These are phyloP conservation scores for Saccharomyces pastorianus DNA, from an alignment of 1,139 yeast genomes.

Conservation along the genomic window DNA sequence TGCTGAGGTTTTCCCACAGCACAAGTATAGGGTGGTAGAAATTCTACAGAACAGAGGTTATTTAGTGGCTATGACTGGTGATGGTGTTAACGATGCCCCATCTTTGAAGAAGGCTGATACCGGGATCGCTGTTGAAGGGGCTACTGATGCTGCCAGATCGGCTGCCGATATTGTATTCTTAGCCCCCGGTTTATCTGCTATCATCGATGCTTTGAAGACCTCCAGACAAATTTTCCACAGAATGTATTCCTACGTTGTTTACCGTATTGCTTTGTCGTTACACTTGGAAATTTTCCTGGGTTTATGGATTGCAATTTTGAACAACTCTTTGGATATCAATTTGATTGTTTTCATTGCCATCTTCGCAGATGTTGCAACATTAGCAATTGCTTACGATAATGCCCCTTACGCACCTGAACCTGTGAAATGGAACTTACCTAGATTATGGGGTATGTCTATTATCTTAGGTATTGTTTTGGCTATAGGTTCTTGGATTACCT, in stretches of 20 bases:
- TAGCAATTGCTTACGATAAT: conserved; percentile 92
- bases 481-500: conserved; percentile 84
- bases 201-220: conserved; percentile 87
- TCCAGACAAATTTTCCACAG: conserved; percentile 97
- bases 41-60: conserved; percentile 61
- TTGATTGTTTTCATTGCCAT: conserved; percentile 90
- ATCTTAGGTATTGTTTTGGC: conserved; percentile 76
- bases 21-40: conserved; percentile 67
- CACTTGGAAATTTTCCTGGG: conserved; percentile 90
- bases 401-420: conserved; percentile 97
- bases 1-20: conserved; percentile 97
- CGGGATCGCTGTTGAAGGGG: conserved; percentile 97
- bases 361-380: conserved; percentile 91
- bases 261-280: conserved; percentile 89
- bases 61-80: conserved; percentile 98
- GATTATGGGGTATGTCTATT: conserved; percentile 94
- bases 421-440: conserved; percentile 97
- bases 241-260: conserved; percentile 92
- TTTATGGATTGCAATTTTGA: conserved; percentile 88
- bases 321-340: conserved; percentile 73
- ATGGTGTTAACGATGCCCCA: conserved; percentile 96
- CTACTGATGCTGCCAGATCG: conserved; percentile 92
- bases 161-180: conserved; percentile 95
- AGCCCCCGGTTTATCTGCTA: conserved; percentile 94
- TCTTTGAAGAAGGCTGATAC: conserved; percentile 94